phyloP scores from a whole-genome alignment of 768 basidiomycete species.

The Mycena vitilis region DNA sequence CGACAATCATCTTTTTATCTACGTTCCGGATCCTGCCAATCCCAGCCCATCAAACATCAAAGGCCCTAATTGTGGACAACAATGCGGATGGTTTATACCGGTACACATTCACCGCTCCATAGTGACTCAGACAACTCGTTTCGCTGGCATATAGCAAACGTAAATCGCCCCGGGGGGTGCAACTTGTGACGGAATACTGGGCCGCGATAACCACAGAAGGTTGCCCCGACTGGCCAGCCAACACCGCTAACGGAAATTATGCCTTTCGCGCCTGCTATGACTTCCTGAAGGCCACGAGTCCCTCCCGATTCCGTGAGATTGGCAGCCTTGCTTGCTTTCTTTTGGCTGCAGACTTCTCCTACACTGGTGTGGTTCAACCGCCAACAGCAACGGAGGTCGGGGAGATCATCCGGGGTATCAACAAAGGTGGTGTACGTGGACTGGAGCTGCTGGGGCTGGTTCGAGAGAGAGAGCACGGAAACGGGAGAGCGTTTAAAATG shows the following conservation, averaged over 20 bases:
- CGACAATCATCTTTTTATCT: too few species aligned
- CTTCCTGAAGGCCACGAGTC: neutral
- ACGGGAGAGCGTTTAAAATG: neutral
- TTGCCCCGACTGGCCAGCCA: slow-evolving; percentile 6
- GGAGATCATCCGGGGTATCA: slow-evolving; percentile 1
- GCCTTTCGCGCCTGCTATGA: neutral
- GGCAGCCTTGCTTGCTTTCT: neutral
- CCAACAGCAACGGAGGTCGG: slow-evolving; percentile 1
- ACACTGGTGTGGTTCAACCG: neutral
- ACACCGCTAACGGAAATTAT: neutral
- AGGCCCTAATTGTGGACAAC: too few species aligned
- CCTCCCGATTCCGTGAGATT: slow-evolving; percentile 3
- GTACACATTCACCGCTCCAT: too few species aligned
- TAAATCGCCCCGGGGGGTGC: neutral
- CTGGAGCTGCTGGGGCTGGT: slow-evolving; percentile 2
- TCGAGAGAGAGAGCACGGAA: neutral
- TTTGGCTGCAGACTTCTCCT: too few species aligned
- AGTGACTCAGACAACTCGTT: too few species aligned
- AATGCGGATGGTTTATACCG: too few species aligned
- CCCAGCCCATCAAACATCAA: too few species aligned
- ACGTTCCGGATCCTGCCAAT: too few species aligned
- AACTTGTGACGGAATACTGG: neutral
- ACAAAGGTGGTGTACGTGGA: slow-evolving; percentile 2
- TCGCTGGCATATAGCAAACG: slow-evolving; percentile 18
- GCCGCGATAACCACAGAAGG: neutral